Base-by-base conservation (phyloP, 352 stramenopile genomes). In the Pythium phragmitis region DNA sequence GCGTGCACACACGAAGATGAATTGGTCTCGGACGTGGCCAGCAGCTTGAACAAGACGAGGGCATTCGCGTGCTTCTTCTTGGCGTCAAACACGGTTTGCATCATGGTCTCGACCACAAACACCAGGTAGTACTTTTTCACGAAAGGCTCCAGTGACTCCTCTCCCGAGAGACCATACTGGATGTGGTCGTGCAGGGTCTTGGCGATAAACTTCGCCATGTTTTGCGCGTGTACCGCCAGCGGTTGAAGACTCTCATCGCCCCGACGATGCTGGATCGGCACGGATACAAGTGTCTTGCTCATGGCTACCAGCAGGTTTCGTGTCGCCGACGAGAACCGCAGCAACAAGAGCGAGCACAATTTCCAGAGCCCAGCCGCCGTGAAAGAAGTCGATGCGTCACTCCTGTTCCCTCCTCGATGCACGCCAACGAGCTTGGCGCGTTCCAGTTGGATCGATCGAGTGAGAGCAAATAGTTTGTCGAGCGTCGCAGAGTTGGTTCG, bases 11-110 rank as follows among this genome's bases (percentile, higher is more conserved):
- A 60, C 33, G 57, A 69, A 17, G n/a, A 51, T 21, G 39, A 30
- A 50, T n/a, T 49, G 16, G 2, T 56, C 26, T 14, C 19, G 2
- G 8, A 4, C 12, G 19, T 48, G 16, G 77, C 82, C 41, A 91
- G 65, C 19, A 94, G 60, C 64, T 93, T 74, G 3, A 80, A 67
- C 57, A 96, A 66, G 51, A 93, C 55, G 42, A 94, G 43, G 2
- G 82, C 88, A 47, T 93, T 94, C 7, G 77, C 68, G 67, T 89
- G 83, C 43, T 88, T 91, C 48, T 85, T 89, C 69, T 89, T 92
- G 37, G 70, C 73, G 23, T 93, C 85, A 49, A 94, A 93, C 13
- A 93, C 41, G 5, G 91, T 73, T 41, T 76, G 68, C 37, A 86
- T 81, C 11, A 92, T 79, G 7, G 87, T 94, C 58, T 96, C 87